Evolutionary conservation across 2,329 filamentous ascomycete genomes (phyloP), one percentile per base, ranked within the genome.

Genomic region (Trichoderma koningii): DNA sequence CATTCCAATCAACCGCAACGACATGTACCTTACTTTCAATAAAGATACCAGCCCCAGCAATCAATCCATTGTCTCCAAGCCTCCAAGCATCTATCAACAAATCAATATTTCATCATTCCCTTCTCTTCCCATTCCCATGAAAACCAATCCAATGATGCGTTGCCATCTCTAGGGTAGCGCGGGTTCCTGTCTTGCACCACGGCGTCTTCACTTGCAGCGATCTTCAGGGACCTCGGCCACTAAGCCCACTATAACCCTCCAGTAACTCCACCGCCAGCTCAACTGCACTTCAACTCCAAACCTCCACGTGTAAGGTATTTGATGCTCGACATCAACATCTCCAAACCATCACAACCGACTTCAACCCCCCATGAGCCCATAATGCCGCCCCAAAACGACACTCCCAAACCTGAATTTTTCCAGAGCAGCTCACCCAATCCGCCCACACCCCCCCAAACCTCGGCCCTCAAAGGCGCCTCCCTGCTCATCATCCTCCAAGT

Each of bases 401-500:
- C 47, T 17, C 23, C 10, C 10, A 38, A 38, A 12, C 9, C 34
- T 14, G 10, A 38, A 12, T 12, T 12, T 38, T 12, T 12, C 3
- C 26, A 45, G 45, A 15, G 26, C 6, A 17, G 17, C 56, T 28
- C 47, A 26, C 23, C 45, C 23, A 51, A 41, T 17, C 15, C 38
- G 15, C 26, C 59, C 23, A n/a, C 26, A 34, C 28, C 14, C 17
- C 14, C 59, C 26, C 51, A 21, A 34, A 68, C 75, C 0, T 77
- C 77, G 61, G 77, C 76, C 67, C 84, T 92, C 60, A 86, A 87
- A 66, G 92, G 92, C 64, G 92, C 92, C 61, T 90, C 91, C 15
- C 88, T 95, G 73, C 86, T 99, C 70, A 96, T 99, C 74, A 80
- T 91, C 59, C 87, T 97, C 51, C 95, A 98, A 78, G 83, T 99